These are phyloP conservation scores for Pichia sp. DNA, from an alignment of 1,139 yeast genomes.

Conservation along the genomic window DNA sequence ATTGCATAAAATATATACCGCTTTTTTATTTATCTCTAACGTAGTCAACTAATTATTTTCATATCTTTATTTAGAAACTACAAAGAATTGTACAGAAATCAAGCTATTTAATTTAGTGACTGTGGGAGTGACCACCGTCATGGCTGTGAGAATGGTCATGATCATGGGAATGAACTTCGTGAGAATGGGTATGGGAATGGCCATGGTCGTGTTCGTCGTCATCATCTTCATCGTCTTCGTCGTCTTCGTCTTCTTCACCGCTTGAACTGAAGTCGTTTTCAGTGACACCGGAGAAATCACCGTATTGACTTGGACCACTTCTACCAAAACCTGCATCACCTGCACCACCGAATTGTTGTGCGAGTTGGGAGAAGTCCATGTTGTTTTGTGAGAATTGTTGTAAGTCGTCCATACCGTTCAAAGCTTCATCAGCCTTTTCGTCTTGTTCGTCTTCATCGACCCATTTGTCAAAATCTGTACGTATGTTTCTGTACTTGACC, in stretches of 20 bases:
- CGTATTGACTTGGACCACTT: conserved; percentile 17
- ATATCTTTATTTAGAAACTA: no score
- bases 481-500: conserved; percentile 67
- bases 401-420: conserved; percentile 17
- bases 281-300: conserved; percentile 12
- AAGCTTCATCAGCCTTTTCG: conserved; percentile 45
- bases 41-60: background rate
- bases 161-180: conserved; percentile 1
- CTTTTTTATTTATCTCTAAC: background rate
- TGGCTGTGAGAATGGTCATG: conserved; percentile 4
- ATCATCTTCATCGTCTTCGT: conserved; percentile 19
- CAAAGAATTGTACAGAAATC: background rate
- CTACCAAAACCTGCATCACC: conserved; percentile 15
- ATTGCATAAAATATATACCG: background rate
- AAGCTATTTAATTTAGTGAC: background rate
- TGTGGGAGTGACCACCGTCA: background rate
- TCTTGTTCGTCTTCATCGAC: conserved; percentile 95
- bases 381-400: conserved; percentile 20
- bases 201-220: conserved; percentile 15
- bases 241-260: conserved; percentile 30
- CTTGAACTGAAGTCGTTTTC: conserved; percentile 28
- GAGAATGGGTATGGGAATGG: conserved; percentile 6
- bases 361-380: conserved; percentile 28
- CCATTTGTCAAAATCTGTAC: conserved; percentile 98
- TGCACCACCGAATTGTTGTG: conserved; percentile 26